Conservation (phyloP, 2,329 filamentous ascomycete species). For the Talaromyces sp. region DNA sequence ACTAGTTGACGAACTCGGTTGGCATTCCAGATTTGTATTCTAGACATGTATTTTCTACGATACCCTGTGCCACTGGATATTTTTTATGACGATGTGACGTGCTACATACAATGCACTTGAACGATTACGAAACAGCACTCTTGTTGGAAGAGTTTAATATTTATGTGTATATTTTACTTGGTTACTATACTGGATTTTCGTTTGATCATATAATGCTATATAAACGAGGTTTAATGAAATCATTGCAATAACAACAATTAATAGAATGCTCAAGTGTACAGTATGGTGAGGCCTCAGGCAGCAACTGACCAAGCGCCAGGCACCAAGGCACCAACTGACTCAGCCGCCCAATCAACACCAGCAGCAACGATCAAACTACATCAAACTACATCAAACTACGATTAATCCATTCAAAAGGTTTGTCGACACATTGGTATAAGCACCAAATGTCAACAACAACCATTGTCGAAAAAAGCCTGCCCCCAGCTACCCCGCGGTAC, state of each 20-base stretch:
- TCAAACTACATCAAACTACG: neutral
- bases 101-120: neutral
- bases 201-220: neutral
- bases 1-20: slow-evolving; percentile 2
- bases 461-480: slow-evolving; percentile 17
- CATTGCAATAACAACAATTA: neutral
- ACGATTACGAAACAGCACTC: neutral
- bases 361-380: neutral
- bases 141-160: neutral
- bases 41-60: neutral
- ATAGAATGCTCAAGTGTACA: neutral
- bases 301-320: neutral
- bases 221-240: neutral
- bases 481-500: slow-evolving; percentile 56
- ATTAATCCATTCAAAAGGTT: neutral
- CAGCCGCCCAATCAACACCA: neutral
- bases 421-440: neutral
- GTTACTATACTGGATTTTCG: neutral
- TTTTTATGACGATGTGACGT: neutral
- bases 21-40: neutral
- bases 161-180: neutral
- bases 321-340: neutral
- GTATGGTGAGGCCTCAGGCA: neutral
- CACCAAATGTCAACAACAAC: slow-evolving; percentile 7
- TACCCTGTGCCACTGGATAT: neutral